Conservation (phyloP, 306 rosid species). For the Corylus avellana region DNA sequence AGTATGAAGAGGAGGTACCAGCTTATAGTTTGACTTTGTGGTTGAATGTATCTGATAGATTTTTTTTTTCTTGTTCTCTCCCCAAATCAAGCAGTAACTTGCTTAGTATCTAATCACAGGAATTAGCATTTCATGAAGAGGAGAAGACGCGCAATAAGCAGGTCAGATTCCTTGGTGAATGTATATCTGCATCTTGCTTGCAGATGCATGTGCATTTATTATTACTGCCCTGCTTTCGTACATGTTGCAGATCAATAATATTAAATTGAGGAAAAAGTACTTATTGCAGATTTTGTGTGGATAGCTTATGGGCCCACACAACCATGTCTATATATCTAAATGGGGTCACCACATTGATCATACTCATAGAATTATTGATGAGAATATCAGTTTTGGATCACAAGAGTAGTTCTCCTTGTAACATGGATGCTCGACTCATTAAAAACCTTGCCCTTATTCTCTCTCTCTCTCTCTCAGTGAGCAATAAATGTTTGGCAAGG, state of each 20-base stretch:
- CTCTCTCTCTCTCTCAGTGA: neutral
- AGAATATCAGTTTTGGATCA: conserved; percentile 2
- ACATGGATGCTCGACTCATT: neutral
- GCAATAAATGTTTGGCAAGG: too few relatives aligned
- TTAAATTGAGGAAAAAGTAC: neutral
- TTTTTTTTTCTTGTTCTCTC: neutral
- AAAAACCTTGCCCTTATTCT: neutral
- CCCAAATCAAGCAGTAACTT: conserved; percentile 20
- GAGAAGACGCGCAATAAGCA: conserved; percentile 89
- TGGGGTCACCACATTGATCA: neutral
- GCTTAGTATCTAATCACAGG: conserved; percentile 51
- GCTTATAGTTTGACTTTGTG: conserved; percentile 28
- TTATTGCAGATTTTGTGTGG: neutral
- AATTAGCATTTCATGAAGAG: conserved; percentile 90
- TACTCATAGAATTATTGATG: neutral
- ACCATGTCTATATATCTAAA: neutral
- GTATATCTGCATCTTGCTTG: conserved; percentile 26
- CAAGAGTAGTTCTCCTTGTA: neutral
- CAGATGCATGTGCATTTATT: conserved; percentile 1
- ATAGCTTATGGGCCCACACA: neutral
- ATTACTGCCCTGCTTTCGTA: neutral
- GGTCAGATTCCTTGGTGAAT: conserved; percentile 50
- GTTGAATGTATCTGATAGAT: neutral
- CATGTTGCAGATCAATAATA: neutral
- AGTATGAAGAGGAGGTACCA: conserved; percentile 86